A percentile compares a stretch with the other conserved stretches of the same genome.
Conservation (phyloP, 257 asterid species). For the Catharanthus roseus region DNA sequence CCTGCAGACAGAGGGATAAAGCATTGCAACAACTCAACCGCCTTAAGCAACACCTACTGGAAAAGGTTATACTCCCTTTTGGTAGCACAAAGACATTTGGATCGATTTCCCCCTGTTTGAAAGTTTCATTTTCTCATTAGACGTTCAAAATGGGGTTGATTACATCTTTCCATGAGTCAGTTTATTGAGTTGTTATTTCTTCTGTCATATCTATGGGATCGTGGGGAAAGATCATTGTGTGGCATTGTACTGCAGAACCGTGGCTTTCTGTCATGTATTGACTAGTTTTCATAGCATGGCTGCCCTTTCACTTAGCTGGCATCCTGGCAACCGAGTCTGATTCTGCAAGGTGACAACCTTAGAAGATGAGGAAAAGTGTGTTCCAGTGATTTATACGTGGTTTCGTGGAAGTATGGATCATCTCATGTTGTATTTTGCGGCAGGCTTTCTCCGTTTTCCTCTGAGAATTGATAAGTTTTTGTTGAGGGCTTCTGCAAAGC, state of each 20-base stretch:
- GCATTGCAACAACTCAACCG: conserved; percentile 76
- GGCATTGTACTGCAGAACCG: neutral
- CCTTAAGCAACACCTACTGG: conserved; percentile 91
- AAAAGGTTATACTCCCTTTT: conserved; percentile 51
- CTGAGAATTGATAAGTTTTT: no score
- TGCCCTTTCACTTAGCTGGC: neutral
- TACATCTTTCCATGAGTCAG: neutral
- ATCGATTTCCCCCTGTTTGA: neutral
- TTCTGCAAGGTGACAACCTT: neutral
- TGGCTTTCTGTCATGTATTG: neutral
- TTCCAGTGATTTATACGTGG: neutral
- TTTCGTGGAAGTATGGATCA: neutral
- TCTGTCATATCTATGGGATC: neutral
- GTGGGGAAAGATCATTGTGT: neutral
- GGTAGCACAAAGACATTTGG: neutral
- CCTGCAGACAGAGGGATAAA: conserved; percentile 68
- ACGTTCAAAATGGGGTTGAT: neutral
- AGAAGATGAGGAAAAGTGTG: neutral
- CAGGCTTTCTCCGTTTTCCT: no score
- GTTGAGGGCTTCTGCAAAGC: neutral
- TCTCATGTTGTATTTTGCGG: neutral
- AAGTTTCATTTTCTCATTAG: neutral
- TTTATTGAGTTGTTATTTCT: no score
- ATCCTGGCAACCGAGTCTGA: neutral
- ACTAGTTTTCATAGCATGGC: neutral